A percentile compares a stretch with the other conserved stretches of the same genome.
phyloP scores from a whole-genome alignment of 2,329 filamentous ascomycete species.

The Xylaria sp. region DNA sequence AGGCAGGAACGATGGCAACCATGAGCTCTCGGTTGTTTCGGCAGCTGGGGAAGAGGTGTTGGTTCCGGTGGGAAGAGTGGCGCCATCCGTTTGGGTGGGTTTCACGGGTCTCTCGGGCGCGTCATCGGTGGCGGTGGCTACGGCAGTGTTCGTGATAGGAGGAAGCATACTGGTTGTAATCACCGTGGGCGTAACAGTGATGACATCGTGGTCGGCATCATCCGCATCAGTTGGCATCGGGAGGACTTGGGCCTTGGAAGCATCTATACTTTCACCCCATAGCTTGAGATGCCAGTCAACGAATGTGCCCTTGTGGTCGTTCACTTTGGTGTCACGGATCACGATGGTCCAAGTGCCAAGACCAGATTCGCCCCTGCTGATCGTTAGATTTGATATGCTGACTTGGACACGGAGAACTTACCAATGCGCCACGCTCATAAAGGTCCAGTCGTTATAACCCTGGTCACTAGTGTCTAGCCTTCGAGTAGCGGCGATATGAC shows the following conservation, averaged over 20 bases:
- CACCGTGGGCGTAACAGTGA: constrained; percentile 54
- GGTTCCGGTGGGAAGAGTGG: constrained; percentile 25
- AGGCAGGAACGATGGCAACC: constrained; percentile 81
- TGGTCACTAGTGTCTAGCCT: constrained; percentile 57
- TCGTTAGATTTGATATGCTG: constrained; percentile 13
- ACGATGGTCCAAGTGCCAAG: constrained; percentile 87
- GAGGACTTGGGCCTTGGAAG: constrained; percentile 63
- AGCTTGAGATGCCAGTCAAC: constrained; percentile 90
- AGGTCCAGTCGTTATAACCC: constrained; percentile 94
- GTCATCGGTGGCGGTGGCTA: constrained; percentile 49
- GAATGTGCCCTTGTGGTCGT: constrained; percentile 72
- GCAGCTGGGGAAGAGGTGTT: constrained; percentile 30
- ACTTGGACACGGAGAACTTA: constrained; percentile 39
- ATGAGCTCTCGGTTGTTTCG: constrained; percentile 47
- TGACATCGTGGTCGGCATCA: constrained; percentile 71
- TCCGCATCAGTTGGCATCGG: constrained; percentile 80
- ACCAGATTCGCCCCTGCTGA: constrained; percentile 72
- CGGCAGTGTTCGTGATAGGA: constrained; percentile 42
- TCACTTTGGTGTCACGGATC: constrained; percentile 76
- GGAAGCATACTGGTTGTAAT: constrained; percentile 60
- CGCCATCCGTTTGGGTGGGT: constrained; percentile 30
- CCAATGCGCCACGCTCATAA: constrained; percentile 98
- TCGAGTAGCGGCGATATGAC: constrained; percentile 74
- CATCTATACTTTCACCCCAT: constrained; percentile 84
- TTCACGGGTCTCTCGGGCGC: constrained; percentile 61